Conservation (phyloP, 2,329 filamentous ascomycete genomes). For the Cercospora berteroae region DNA sequence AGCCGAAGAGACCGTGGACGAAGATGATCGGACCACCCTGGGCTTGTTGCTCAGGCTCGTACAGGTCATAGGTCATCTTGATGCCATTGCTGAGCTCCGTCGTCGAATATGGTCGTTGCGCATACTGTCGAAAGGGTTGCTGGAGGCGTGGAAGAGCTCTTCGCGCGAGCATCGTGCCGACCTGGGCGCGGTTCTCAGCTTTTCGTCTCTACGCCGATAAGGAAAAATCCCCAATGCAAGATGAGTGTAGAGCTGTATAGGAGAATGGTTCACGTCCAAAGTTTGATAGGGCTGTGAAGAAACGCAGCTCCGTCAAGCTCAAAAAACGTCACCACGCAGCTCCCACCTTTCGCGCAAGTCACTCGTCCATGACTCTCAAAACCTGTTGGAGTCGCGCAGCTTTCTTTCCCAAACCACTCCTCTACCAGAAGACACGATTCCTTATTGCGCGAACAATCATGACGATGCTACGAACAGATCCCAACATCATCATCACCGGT, state of each 20-base stretch:
- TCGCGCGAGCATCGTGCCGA: constrained; percentile 26
- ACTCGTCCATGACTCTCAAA: constrained; percentile 19
- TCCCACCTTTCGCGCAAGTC: not conserved
- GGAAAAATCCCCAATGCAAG: not conserved
- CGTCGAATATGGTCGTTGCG: constrained; percentile 29
- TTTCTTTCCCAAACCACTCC: not conserved
- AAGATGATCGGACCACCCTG: constrained; percentile 70
- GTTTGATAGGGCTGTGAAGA: not conserved
- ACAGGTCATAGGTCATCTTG: constrained; percentile 63
- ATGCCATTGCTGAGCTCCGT: constrained; percentile 38
- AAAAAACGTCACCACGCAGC: constrained; percentile 6
- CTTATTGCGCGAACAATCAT: no score
- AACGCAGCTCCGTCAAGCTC: not conserved
- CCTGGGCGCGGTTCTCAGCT: not conserved
- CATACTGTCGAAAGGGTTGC: constrained; percentile 23
- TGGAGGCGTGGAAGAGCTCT: constrained; percentile 23
- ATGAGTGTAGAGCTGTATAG: not conserved
- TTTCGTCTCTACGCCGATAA: not conserved
- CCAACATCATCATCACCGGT: constrained; percentile 93
- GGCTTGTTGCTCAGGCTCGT: constrained; percentile 51
- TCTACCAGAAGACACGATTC: not conserved
- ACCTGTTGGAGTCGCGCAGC: constrained; percentile 9
- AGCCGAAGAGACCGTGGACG: constrained; percentile 90
- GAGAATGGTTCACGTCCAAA: not conserved
- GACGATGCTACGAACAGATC: constrained; percentile 49